Evolutionary conservation across 2,329 filamentous ascomycete species (phyloP).

Genomic region (Xylaria hypoxylon): DNA sequence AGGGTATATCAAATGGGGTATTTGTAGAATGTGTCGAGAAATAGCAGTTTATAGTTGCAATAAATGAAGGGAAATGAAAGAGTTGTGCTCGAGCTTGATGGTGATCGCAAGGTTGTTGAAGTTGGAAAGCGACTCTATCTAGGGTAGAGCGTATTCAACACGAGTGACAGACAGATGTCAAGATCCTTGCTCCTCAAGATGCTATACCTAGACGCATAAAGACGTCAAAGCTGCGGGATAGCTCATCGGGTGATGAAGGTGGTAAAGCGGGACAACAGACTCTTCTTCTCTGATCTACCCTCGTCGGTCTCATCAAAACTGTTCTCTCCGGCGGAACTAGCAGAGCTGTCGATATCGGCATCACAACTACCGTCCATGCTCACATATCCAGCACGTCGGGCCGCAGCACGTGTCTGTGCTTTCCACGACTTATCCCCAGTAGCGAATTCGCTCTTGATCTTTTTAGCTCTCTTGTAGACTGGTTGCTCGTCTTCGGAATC

Average conservation of each 20-base stretch:
- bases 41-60: not conserved
- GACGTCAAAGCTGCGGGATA: not conserved
- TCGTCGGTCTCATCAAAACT: not conserved
- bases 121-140: not conserved
- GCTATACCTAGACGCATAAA: not conserved
- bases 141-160: not conserved
- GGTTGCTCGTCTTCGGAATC: conserved; percentile 18
- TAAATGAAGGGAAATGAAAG: not conserved
- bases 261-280: not conserved
- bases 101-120: not conserved
- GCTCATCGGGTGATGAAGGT: not conserved
- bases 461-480: conserved; percentile 1
- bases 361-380: conserved; percentile 28
- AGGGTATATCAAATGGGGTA: not conserved
- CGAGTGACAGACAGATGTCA: not conserved
- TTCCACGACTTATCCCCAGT: conserved; percentile 1
- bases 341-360: conserved; percentile 6
- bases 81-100: not conserved
- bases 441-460: not conserved
- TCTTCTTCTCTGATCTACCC: not conserved
- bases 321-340: not conserved
- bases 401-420: conserved; percentile 21
- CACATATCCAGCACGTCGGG: not conserved
- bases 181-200: not conserved
- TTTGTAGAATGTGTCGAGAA: not conserved